Evolutionary conservation across 2,329 filamentous ascomycete genomes (phyloP), one percentile per base, ranked within the genome.

Genomic region (Pyrenochaeta sp.): DNA sequence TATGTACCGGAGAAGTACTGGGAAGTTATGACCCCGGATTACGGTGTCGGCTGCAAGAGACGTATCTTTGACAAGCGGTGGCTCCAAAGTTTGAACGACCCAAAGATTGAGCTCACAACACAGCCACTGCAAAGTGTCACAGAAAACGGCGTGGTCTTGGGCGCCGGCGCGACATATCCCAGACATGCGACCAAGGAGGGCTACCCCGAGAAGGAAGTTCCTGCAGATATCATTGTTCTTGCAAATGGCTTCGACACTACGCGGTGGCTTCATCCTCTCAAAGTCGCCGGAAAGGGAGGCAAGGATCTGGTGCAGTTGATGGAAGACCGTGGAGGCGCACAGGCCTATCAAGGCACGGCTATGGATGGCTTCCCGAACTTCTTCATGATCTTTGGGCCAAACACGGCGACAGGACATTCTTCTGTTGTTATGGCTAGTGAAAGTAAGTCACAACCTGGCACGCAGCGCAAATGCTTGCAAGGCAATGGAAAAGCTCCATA

Each of bases 371-470:
- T 62, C 43, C 87, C 87, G 2, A 89, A 89, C 64, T 85, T 88
- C 63, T 88, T 89, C 73, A 78, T 87, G 51, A 72, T 88, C 0
- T 81, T 87, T 35, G 86, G 87, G 0, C 87, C 87, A 0, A 90
- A 90, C 64, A 83, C 85, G 0, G 79, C 77, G 0, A 89, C 86
- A 0, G 87, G 87, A 0, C 86, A 90, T 68, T 83, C 79, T 0
- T 85, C 81, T 11, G 83, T 86, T 9, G 80, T 88, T 40, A 79
- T 88, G 63, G 83, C 85, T 0, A 78, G 79, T 3, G 87, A 89
- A 61, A 88, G 56, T 56, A 48, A 49, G 56, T 51, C 15, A 36
- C 31, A 33, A 12, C 17, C n/a, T 12, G 17, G 9, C 18, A 18
- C 30, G n/a, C 32, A 18, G 4, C 15, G n/a, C 33, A n/a, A 36